These are phyloP conservation scores for Linnemannia zychae DNA, from an alignment of 192 early-diverging fungal genomes.

Conservation along the genomic window DNA sequence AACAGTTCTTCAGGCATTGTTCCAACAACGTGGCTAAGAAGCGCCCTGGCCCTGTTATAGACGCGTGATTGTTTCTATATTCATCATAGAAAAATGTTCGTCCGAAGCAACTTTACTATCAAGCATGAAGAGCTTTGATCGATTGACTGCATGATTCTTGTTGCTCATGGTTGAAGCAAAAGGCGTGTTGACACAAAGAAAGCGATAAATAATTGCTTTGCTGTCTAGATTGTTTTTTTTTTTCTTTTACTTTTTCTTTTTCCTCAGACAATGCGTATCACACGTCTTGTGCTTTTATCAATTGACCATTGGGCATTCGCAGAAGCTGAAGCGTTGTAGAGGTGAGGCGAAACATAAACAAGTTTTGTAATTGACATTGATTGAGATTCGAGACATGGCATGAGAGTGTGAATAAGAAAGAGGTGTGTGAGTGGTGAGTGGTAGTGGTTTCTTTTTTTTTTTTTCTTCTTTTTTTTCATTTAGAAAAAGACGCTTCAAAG, in stretches of 20 bases:
- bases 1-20: not conserved
- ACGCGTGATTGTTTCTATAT: constrained; percentile 2
- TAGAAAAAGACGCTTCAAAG: not conserved
- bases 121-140: not conserved
- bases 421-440: not conserved
- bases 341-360: too few relatives aligned
- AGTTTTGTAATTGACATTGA: not conserved
- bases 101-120: not conserved
- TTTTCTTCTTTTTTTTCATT: not conserved
- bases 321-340: too few relatives aligned
- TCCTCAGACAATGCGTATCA: too few relatives aligned
- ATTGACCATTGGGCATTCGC: too few relatives aligned
- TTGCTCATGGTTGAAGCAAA: constrained; percentile 98
- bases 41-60: constrained; percentile 1
- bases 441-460: too few relatives aligned
- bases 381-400: not conserved
- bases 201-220: too few relatives aligned
- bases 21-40: not conserved
- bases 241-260: too few relatives aligned
- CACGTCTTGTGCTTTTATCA: too few relatives aligned
- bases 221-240: too few relatives aligned
- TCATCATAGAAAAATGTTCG: not conserved
- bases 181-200: too few relatives aligned
- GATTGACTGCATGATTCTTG: constrained; percentile 91
- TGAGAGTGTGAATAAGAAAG: not conserved